Evolutionary conservation across 139 green algal genomes (phyloP).

Genomic region (Zygnema cylindricum): DNA sequence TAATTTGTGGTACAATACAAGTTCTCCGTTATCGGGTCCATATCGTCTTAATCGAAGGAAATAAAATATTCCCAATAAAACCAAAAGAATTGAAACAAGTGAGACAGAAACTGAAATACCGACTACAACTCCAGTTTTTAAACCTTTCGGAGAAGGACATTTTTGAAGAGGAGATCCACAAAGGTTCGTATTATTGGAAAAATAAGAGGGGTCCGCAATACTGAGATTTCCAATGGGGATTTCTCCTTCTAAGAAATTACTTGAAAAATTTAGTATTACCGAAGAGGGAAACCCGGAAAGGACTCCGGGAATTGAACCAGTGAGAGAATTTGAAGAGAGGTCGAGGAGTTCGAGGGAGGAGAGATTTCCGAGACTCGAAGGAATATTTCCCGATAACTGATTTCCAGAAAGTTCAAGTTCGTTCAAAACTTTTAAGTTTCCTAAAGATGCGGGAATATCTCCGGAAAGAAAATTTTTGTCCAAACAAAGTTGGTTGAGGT

Average conservation of each 20-base stretch:
- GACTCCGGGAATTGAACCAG: not conserved
- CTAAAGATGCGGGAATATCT: conserved; percentile 13
- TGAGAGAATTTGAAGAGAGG: conserved; percentile 23
- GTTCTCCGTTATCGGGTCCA: not conserved
- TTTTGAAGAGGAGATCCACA: not conserved
- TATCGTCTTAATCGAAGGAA: not conserved
- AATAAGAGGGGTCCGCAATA: not conserved
- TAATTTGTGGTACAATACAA: not conserved
- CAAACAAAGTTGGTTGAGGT: not conserved
- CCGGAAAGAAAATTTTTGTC: not conserved
- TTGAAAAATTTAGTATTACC: not conserved
- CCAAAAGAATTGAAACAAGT: not conserved
- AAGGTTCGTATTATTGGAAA: not conserved
- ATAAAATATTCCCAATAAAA: not conserved
- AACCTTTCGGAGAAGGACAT: not conserved
- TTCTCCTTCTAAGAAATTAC: not conserved
- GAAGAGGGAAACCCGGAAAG: conserved; percentile 1
- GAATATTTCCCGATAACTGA: conserved; percentile 4
- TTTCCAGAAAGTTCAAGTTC: not conserved
- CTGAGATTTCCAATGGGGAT: conserved; percentile 10
- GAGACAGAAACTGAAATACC: not conserved
- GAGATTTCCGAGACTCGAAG: conserved; percentile 15
- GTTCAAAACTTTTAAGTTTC: not conserved
- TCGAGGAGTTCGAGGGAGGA: not conserved
- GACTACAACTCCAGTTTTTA: not conserved